Percentiles rank a stretch among this genome's conserved stretches.
phyloP scores from a whole-genome alignment of 305 asterid species.

The Fraxinus greggii region DNA sequence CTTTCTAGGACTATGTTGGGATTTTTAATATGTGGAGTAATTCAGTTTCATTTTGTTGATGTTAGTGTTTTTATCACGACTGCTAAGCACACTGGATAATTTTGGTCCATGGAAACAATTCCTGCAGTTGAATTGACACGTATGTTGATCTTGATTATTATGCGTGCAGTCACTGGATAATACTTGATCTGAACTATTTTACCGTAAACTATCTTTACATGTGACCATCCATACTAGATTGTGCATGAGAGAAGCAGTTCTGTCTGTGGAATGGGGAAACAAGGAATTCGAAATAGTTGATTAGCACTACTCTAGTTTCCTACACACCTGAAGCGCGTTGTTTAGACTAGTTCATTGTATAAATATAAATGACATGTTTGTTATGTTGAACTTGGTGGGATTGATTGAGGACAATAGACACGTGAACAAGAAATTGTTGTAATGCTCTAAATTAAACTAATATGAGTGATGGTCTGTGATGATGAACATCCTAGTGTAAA shows the following conservation, averaged over 20 bases:
- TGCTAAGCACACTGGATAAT: neutral
- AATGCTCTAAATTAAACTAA: no score
- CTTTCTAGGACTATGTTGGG: neutral
- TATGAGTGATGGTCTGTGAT: neutral
- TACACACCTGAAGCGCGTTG: neutral
- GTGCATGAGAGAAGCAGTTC: neutral
- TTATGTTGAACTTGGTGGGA: neutral
- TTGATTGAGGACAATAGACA: neutral
- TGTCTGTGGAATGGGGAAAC: neutral
- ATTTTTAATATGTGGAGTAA: neutral
- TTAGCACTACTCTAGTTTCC: neutral
- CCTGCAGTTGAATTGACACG: neutral
- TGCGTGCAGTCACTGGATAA: neutral
- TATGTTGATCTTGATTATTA: neutral
- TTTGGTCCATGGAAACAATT: neutral
- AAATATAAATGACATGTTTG: neutral
- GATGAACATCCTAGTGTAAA: neutral
- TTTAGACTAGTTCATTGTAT: neutral
- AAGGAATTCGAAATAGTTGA: neutral
- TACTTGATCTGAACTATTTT: neutral
- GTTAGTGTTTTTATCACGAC: neutral
- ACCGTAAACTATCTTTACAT: neutral
- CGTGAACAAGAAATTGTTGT: neutral
- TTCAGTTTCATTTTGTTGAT: neutral
- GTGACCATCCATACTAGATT: neutral